Conservation (phyloP, 371 early-diverging fungal species). For the Rhizomucor pusillus region DNA sequence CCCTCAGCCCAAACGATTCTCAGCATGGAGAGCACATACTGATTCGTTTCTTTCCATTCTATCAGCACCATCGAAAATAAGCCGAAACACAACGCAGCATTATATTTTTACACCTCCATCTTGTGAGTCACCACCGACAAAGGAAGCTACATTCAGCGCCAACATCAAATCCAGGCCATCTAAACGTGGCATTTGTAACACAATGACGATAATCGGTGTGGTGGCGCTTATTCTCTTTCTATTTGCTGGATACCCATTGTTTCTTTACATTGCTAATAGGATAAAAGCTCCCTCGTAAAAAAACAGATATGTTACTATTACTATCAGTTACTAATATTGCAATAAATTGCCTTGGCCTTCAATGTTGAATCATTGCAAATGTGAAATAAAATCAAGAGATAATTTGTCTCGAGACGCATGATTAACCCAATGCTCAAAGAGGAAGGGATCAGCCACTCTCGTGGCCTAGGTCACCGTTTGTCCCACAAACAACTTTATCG, state of each 20-base stretch:
- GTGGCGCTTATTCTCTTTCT: slow-evolving; percentile 25
- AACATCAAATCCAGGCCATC: slow-evolving; percentile 15
- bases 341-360: no score
- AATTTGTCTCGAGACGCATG: no score
- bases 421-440: no score
- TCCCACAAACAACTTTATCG: no score
- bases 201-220: slow-evolving; percentile 23
- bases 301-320: no score
- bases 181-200: slow-evolving; percentile 27
- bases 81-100: slow-evolving; percentile 20
- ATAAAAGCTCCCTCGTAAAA: background rate
- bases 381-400: no score
- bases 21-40: background rate
- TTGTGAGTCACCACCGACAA: slow-evolving; percentile 2
- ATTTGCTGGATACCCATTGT: slow-evolving; percentile 34
- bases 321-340: no score
- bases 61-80: slow-evolving; percentile 23
- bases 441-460: no score
- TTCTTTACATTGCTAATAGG: slow-evolving; percentile 23
- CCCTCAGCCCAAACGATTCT: no score
- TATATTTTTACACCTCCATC: slow-evolving; percentile 18
- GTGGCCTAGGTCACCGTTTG: no score
- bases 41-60: slow-evolving; percentile 18
- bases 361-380: no score
- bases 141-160: background rate